A percentile compares a stretch with the other conserved stretches of the same genome.
These are phyloP conservation scores for Talaromyces sp. DNA, from an alignment of 2,329 filamentous ascomycete species.

Conservation along the genomic window DNA sequence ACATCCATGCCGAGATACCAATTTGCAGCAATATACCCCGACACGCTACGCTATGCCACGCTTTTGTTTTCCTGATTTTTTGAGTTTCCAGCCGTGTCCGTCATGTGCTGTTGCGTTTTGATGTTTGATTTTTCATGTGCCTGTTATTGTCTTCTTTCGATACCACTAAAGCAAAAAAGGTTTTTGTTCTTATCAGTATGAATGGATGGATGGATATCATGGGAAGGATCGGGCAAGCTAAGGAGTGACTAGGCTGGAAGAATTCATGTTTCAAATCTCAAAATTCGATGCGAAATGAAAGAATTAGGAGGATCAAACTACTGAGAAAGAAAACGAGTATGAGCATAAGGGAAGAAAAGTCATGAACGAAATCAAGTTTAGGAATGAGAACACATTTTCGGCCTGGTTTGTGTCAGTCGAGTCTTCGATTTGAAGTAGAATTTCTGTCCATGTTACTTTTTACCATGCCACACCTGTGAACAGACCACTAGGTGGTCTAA, in stretches of 20 bases:
- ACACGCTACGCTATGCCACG: constrained; percentile 26
- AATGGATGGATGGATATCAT: constrained; percentile 11
- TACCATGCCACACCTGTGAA: too few relatives aligned
- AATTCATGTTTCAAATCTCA: neutral
- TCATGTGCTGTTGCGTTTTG: constrained; percentile 33
- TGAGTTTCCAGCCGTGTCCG: constrained; percentile 21
- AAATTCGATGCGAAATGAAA: neutral
- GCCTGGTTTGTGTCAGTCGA: neutral
- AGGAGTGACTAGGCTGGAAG: neutral
- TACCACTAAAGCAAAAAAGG: constrained; percentile 28
- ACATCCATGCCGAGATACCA: constrained; percentile 30
- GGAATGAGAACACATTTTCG: constrained; percentile 10
- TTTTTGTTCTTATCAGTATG: constrained; percentile 11
- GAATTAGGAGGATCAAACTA: neutral
- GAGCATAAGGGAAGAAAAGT: neutral
- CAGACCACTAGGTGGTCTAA: too few relatives aligned
- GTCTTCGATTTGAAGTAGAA: too few relatives aligned
- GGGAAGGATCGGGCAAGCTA: constrained; percentile 1
- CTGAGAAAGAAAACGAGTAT: neutral
- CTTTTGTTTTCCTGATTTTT: constrained; percentile 30
- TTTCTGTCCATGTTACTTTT: too few relatives aligned
- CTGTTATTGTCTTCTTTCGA: constrained; percentile 25
- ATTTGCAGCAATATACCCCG: constrained; percentile 48
- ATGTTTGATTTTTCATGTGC: constrained; percentile 32
- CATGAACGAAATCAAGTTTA: constrained; percentile 3